Evolutionary conservation across 2,329 filamentous ascomycete genomes (phyloP).

Genomic region (Westerdykella ornata): DNA sequence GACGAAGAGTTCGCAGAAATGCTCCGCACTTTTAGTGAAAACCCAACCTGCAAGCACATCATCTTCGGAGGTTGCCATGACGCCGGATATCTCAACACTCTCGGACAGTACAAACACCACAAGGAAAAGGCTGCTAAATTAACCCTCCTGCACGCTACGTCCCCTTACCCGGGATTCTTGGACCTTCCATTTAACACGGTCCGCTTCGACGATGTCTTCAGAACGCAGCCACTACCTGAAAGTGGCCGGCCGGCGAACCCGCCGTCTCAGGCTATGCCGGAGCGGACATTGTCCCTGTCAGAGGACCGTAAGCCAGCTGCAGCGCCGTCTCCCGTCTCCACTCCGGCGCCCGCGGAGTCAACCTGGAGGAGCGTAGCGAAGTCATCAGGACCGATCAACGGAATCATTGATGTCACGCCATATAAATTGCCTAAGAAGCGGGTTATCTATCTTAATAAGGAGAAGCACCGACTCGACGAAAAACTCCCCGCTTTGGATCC

Average conservation of each 20-base stretch:
- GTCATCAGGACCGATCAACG: constrained; percentile 17
- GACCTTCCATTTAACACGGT: constrained; percentile 36
- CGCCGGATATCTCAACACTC: constrained; percentile 41
- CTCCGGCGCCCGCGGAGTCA: constrained; percentile 4
- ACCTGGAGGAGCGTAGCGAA: constrained; percentile 42
- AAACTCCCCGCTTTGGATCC: constrained; percentile 30
- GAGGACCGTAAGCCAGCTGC: neutral
- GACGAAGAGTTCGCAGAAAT: constrained; percentile 30
- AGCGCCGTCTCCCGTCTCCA: neutral
- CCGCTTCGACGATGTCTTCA: constrained; percentile 40
- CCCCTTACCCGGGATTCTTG: constrained; percentile 38
- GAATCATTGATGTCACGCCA: constrained; percentile 37
- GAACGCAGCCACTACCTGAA: constrained; percentile 36
- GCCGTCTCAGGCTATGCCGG: neutral
- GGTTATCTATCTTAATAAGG: constrained; percentile 38
- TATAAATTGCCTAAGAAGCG: constrained; percentile 20
- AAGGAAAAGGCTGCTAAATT: constrained; percentile 33
- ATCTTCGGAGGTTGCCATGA: constrained; percentile 46
- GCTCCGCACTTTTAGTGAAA: constrained; percentile 42
- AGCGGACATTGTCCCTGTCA: neutral
- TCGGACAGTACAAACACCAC: constrained; percentile 43
- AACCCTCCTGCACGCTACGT: constrained; percentile 42
- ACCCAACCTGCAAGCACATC: constrained; percentile 43
- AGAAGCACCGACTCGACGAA: constrained; percentile 40
- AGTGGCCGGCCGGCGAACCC: constrained; percentile 2